Percentiles rank a stretch among this genome's conserved stretches.
Evolutionary conservation across 208 protist species (phyloP).

Genomic region (Leishmania tropica): DNA sequence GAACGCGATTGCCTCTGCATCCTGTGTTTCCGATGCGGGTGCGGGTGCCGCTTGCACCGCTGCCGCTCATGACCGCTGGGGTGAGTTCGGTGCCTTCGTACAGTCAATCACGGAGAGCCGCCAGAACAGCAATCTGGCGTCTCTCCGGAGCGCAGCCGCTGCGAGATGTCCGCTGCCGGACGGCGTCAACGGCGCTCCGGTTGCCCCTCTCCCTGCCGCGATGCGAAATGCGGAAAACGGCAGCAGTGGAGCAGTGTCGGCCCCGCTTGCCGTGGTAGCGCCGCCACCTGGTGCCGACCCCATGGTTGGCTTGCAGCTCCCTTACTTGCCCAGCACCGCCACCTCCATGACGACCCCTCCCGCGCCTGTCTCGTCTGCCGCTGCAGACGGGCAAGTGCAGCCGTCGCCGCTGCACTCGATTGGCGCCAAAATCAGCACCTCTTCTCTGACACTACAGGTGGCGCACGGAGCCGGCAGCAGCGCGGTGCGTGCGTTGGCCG

Average conservation of each 20-base stretch:
- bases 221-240: background rate
- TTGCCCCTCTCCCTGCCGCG: background rate
- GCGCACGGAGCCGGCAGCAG: constrained; percentile 23
- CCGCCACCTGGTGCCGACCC: background rate
- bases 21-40: background rate
- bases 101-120: constrained; percentile 32
- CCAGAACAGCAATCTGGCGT: constrained; percentile 22
- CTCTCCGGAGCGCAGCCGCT: constrained; percentile 16
- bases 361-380: background rate
- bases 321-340: constrained; percentile 10
- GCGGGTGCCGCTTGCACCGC: background rate
- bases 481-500: constrained; percentile 17
- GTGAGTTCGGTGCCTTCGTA: constrained; percentile 28
- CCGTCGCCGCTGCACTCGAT: background rate
- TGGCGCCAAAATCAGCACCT: background rate
- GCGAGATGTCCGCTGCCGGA: constrained; percentile 1
- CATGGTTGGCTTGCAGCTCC: constrained; percentile 17
- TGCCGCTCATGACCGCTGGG: constrained; percentile 14
- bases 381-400: background rate
- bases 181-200: background rate
- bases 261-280: background rate
- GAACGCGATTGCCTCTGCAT: constrained; percentile 1
- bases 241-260: background rate
- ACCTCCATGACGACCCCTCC: constrained; percentile 10
- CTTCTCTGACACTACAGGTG: constrained; percentile 1